phyloP scores from a whole-genome alignment of 2,329 filamentous ascomycete genomes.

The Camptophora hylomeconis region DNA sequence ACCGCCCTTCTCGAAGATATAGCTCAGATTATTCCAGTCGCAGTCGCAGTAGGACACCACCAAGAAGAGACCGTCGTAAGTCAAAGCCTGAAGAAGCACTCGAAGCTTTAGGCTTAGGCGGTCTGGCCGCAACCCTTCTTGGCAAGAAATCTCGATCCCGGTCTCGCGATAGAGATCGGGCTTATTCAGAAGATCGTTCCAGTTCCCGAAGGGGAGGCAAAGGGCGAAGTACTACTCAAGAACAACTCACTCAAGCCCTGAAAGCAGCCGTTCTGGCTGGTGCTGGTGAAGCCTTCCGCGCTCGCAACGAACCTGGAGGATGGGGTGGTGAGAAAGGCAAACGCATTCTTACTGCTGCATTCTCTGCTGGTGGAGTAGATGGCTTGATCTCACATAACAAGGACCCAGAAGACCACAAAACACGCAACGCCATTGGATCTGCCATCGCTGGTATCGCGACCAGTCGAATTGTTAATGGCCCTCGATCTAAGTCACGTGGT shows the following conservation, averaged over 20 bases:
- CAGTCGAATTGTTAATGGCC: slow-evolving; percentile 74
- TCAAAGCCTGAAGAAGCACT: slow-evolving; percentile 37
- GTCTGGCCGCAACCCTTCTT: slow-evolving; percentile 35
- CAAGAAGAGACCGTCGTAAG: slow-evolving; percentile 26
- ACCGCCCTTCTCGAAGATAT: slow-evolving; percentile 18
- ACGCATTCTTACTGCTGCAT: slow-evolving; percentile 75
- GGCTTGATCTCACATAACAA: slow-evolving; percentile 46
- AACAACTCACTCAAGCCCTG: slow-evolving; percentile 70
- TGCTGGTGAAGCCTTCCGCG: slow-evolving; percentile 81
- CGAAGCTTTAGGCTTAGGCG: slow-evolving; percentile 45
- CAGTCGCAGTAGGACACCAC: slow-evolving; percentile 24
- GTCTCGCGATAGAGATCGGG: no score
- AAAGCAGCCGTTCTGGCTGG: slow-evolving; percentile 84
- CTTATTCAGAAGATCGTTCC: no score
- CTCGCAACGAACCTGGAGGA: slow-evolving; percentile 73
- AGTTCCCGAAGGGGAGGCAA: slow-evolving; percentile 43
- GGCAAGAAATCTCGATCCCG: slow-evolving; percentile 46
- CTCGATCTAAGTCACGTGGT: slow-evolving; percentile 50
- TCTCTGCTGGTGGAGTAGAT: slow-evolving; percentile 76
- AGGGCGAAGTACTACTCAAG: slow-evolving; percentile 30
- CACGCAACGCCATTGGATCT: slow-evolving; percentile 71
- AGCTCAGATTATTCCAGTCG: slow-evolving; percentile 23
- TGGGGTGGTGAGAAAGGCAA: slow-evolving; percentile 90
- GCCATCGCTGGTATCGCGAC: slow-evolving; percentile 80
- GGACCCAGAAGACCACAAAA: slow-evolving; percentile 58